Conservation (phyloP, 805 yeast species). For the Yamadazyma phyllophila region DNA sequence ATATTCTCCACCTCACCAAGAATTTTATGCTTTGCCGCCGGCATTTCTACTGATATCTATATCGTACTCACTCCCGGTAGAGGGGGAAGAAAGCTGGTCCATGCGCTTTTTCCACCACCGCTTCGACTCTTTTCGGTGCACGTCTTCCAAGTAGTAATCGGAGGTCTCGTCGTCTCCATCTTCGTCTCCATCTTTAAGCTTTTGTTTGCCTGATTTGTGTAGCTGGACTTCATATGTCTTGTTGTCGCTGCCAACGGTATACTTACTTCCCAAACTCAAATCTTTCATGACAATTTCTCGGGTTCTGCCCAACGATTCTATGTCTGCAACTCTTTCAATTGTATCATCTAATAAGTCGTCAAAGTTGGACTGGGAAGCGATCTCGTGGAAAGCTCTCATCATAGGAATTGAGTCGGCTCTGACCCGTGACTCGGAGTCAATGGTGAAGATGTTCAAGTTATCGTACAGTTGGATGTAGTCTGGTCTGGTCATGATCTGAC, state of each 20-base stretch:
- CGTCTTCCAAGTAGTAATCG: conserved; percentile 42
- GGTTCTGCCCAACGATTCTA: conserved; percentile 76
- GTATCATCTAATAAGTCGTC: conserved; percentile 65
- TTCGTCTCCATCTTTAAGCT: conserved; percentile 14
- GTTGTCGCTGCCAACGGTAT: conserved; percentile 20
- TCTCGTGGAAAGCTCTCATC: conserved; percentile 87
- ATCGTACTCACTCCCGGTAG: conserved; percentile 13
- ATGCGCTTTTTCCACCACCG: conserved; percentile 52
- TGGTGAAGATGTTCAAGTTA: conserved; percentile 73
- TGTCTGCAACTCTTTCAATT: conserved; percentile 64
- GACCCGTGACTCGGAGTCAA: conserved; percentile 70
- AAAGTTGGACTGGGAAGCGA: conserved; percentile 68
- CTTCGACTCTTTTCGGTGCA: conserved; percentile 53
- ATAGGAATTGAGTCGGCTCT: conserved; percentile 82
- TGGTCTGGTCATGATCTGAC: conserved; percentile 82
- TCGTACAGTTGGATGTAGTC: conserved; percentile 77
- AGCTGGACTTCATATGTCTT: conserved; percentile 2
- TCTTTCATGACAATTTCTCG: conserved; percentile 74
- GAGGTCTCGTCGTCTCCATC: conserved; percentile 17
- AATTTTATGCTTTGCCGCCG: neutral
- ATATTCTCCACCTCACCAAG: neutral
- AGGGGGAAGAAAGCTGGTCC: neutral
- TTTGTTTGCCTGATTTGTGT: conserved; percentile 11
- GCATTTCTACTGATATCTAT: conserved; percentile 9
- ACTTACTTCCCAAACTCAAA: conserved; percentile 51